Percentiles rank a stretch among this genome's conserved stretches.
Conservation (phyloP, 2,329 filamentous ascomycete genomes). For the Botryotinia calthae region DNA sequence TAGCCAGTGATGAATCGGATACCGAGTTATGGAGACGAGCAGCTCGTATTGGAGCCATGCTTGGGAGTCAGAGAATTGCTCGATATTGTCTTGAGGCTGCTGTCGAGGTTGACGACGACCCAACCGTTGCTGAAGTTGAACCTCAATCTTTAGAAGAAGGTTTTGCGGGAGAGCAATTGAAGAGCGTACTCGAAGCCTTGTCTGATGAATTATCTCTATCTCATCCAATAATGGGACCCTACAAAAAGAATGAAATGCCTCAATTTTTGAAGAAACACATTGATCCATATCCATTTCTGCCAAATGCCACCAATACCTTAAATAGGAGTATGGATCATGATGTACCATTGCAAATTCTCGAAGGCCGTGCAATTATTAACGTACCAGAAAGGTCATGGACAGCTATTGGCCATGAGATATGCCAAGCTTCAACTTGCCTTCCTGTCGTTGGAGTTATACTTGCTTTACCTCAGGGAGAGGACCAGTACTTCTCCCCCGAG, state of each 20-base stretch:
- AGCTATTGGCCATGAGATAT: constrained; percentile 33
- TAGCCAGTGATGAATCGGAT: constrained; percentile 65
- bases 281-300: constrained; percentile 62
- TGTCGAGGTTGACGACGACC: constrained; percentile 66
- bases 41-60: constrained; percentile 56
- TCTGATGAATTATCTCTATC: constrained; percentile 55
- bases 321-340: background rate
- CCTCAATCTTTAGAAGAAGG: constrained; percentile 62
- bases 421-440: constrained; percentile 25
- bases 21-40: constrained; percentile 63
- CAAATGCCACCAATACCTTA: constrained; percentile 46
- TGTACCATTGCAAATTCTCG: constrained; percentile 19
- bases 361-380: constrained; percentile 26
- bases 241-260: constrained; percentile 52
- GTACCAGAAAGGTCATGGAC: constrained; percentile 34
- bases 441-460: constrained; percentile 29
- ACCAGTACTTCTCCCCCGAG: constrained; percentile 13
- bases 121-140: constrained; percentile 58
- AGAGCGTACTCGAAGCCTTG: constrained; percentile 52
- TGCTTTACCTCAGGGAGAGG: constrained; percentile 27
- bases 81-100: constrained; percentile 65
- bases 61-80: constrained; percentile 56
- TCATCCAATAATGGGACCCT: constrained; percentile 61
- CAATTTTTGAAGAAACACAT: constrained; percentile 51
- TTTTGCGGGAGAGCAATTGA: constrained; percentile 61